These are phyloP conservation scores for Neoarthrinium moseri DNA, from an alignment of 2,329 filamentous ascomycete species.

Conservation along the genomic window DNA sequence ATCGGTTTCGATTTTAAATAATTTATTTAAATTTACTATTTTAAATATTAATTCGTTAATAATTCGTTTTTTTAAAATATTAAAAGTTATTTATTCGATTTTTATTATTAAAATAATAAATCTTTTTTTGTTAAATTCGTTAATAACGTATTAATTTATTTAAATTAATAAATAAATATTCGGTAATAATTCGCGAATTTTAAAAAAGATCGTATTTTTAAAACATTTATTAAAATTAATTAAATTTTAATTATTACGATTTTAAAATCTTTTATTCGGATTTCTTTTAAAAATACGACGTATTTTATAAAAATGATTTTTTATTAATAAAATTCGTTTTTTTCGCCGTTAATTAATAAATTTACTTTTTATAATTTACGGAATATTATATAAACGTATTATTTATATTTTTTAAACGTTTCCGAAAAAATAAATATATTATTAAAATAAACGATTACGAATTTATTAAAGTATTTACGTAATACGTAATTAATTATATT, in stretches of 20 bases:
- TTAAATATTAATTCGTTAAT: constrained; percentile 11
- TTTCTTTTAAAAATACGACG: constrained; percentile 21
- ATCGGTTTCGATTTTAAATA: constrained; percentile 5
- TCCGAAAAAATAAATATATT: constrained; percentile 25
- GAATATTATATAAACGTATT: constrained; percentile 21
- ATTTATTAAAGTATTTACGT: constrained; percentile 1
- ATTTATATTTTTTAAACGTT: constrained; percentile 18
- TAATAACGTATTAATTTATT: background rate
- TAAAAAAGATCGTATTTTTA: constrained; percentile 6
- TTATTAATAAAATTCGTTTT: constrained; percentile 28
- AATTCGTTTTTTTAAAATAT: background rate
- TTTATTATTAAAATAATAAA: background rate
- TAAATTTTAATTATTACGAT: constrained; percentile 22
- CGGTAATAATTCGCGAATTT: constrained; percentile 7
- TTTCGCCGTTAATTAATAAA: constrained; percentile 19
- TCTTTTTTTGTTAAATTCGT: background rate
- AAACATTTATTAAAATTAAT: constrained; percentile 15
- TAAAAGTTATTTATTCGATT: background rate
- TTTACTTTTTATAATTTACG: background rate
- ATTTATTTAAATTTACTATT: constrained; percentile 9
- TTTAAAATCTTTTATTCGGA: constrained; percentile 25
- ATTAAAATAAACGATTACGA: constrained; percentile 14
- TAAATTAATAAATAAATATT: constrained; percentile 3
- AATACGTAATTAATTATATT: constrained; percentile 14
- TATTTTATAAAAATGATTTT: constrained; percentile 28